These are phyloP conservation scores for Cutaneotrichosporon sp. DNA, from an alignment of 1,284 basidiomycete species.

Conservation along the genomic window DNA sequence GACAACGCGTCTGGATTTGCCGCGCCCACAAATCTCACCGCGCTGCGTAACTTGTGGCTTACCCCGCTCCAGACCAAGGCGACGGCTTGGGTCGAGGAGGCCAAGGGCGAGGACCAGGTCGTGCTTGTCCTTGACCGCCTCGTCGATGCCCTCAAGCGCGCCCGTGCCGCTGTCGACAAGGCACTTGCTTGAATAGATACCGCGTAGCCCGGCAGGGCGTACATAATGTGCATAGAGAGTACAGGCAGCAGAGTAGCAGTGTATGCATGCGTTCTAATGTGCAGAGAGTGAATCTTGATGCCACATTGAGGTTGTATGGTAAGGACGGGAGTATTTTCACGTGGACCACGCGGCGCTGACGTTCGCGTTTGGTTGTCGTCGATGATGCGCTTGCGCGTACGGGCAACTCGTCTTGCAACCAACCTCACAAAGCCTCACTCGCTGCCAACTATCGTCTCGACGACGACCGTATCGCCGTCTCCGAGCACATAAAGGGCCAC, in stretches of 20 bases:
- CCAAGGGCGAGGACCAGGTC: neutral
- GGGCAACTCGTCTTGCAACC: neutral
- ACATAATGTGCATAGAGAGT: too few species aligned
- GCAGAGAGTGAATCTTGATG: neutral
- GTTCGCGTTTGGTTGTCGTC: neutral
- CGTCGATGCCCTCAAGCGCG: conserved; percentile 9
- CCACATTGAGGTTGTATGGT: neutral
- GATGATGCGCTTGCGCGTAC: conserved; percentile 5
- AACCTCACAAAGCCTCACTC: neutral
- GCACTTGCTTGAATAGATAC: too few species aligned
- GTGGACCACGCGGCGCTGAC: neutral
- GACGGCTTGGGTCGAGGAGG: conserved; percentile 4
- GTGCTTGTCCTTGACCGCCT: conserved; percentile 12
- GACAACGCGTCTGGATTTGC: conserved; percentile 11
- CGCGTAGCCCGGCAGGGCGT: too few species aligned
- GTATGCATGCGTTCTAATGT: too few species aligned
- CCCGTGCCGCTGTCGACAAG: conserved; percentile 2
- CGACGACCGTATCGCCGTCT: too few species aligned
- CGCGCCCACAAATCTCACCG: neutral
- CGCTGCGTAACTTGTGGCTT: conserved; percentile 5
- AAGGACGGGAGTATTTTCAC: neutral
- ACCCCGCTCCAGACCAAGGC: conserved; percentile 2
- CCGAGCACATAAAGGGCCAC: too few species aligned
- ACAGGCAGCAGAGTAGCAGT: too few species aligned
- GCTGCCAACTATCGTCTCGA: neutral